Percentiles rank a stretch among this genome's conserved stretches.
phyloP scores from a whole-genome alignment of 176 grass and related monocot genomes.

The Zoysia japonica region DNA sequence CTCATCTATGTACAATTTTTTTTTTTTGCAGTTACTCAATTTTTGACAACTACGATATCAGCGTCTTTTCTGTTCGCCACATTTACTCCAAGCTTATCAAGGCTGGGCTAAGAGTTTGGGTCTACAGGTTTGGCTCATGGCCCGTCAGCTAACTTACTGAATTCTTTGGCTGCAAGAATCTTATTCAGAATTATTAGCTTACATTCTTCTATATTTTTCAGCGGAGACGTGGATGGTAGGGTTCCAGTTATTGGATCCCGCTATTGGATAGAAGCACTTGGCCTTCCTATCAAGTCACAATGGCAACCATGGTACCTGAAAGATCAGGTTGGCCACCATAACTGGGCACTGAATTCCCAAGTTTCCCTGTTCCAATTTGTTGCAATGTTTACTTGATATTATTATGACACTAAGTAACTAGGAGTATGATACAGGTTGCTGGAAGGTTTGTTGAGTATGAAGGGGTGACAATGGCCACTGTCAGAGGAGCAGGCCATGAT shows the following conservation, averaged over 20 bases:
- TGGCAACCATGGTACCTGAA: conserved; percentile 79
- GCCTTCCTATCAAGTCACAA: conserved; percentile 60
- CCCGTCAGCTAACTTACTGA: not conserved
- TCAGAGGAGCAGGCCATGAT: conserved; percentile 84
- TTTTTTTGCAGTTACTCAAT: conserved; percentile 57
- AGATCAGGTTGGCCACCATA: conserved; percentile 53
- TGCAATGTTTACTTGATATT: not conserved
- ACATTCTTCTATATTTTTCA: conserved; percentile 13
- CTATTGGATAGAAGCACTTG: conserved; percentile 73
- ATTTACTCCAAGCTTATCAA: conserved; percentile 84
- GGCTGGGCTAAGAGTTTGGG: conserved; percentile 76
- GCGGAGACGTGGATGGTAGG: conserved; percentile 82
- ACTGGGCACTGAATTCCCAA: not conserved
- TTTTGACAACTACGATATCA: conserved; percentile 45
- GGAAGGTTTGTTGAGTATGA: conserved; percentile 83
- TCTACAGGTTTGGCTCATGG: conserved; percentile 70
- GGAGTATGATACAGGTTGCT: conserved; percentile 57
- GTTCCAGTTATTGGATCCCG: conserved; percentile 80
- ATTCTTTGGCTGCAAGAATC: not conserved
- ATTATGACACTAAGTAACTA: not conserved
- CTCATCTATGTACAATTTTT: conserved; percentile 7
- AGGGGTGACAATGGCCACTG: conserved; percentile 75
- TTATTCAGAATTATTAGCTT: not conserved
- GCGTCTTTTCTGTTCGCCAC: conserved; percentile 63
- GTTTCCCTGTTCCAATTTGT: not conserved